Base-by-base conservation (phyloP, 768 basidiomycete genomes). In the Daedaleopsis sinensis region DNA sequence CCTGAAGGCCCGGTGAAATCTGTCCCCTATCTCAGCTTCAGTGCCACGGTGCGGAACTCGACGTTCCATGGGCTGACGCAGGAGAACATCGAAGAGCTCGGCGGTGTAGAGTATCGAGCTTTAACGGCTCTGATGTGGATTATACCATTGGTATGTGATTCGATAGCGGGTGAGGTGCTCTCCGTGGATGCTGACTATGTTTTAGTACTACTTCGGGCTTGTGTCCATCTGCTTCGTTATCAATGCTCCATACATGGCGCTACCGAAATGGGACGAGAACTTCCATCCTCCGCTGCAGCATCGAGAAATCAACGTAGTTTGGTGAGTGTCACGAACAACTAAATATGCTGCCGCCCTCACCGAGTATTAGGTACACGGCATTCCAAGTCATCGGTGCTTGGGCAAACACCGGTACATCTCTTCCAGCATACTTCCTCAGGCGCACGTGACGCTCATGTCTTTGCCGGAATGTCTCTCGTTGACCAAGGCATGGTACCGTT, bases 21-120 rank as follows among this genome's bases (percentile, higher is more conserved):
- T 15, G 92, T 90, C 4, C 77, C 89, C 1, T 94, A 97, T 72
- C 86, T 97, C 57, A 81, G 87, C 5, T 94, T 96, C 71, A 84
- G 89, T 46, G 87, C 92, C 0, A 71, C 81, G 3, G 90, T 95
- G 21, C 89, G 90, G 0, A 94, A 94, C 71, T 92, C 89, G 3
- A 73, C 78, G 1, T 90, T 91, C 66, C 80, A 80, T 23, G 79
- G 75, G 67, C 74, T 96, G 52, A 90, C 87, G 0, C 80, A 84
- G 16, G 91, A 92, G 47, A 88, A 97, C 65, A 76, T 90, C 68
- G 92, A 96, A 61, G 93, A 96, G 69, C 77, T 98, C 6, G 96
- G 94, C 5, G 94, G 95, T 13, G 87, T 96, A 11, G 96, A 98
- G 72, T 98, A 91, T 71, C 83, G 94, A 12, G 91, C 90, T 7